These are phyloP conservation scores for Pisolithus orientalis DNA, from an alignment of 768 basidiomycete genomes.

Conservation along the genomic window DNA sequence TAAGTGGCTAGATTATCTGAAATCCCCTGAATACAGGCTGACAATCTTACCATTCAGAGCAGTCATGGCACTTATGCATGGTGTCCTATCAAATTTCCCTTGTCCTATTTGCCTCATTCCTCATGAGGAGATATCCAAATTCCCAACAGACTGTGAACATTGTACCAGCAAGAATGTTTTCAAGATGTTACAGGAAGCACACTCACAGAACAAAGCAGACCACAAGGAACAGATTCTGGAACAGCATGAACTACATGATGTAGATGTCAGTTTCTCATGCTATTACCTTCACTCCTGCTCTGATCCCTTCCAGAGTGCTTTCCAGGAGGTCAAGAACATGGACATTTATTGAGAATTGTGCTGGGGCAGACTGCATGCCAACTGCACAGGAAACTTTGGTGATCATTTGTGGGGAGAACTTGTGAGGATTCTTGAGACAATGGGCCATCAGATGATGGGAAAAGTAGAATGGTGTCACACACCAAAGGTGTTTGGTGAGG, in stretches of 20 bases:
- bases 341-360: constrained; percentile 7
- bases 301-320: background rate
- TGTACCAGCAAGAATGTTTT: no score
- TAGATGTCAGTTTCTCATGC: background rate
- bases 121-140: background rate
- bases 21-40: constrained; percentile 20
- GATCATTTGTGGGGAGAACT: no score
- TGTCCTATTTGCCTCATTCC: background rate
- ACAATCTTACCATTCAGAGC: background rate
- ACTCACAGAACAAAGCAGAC: no score
- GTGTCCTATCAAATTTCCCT: constrained; percentile 22
- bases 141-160: background rate
- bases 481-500: no score
- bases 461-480: no score
- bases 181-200: no score
- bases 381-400: background rate
- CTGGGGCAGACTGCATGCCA: constrained; percentile 7
- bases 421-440: no score
- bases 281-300: background rate
- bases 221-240: no score
- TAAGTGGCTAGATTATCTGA: constrained; percentile 9
- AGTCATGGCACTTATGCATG: constrained; percentile 17
- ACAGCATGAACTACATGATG: background rate
- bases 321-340: background rate
- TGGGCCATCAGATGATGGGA: no score